These are phyloP conservation scores for Cicer yamashitae DNA, from an alignment of 306 rosid genomes.

Conservation along the genomic window DNA sequence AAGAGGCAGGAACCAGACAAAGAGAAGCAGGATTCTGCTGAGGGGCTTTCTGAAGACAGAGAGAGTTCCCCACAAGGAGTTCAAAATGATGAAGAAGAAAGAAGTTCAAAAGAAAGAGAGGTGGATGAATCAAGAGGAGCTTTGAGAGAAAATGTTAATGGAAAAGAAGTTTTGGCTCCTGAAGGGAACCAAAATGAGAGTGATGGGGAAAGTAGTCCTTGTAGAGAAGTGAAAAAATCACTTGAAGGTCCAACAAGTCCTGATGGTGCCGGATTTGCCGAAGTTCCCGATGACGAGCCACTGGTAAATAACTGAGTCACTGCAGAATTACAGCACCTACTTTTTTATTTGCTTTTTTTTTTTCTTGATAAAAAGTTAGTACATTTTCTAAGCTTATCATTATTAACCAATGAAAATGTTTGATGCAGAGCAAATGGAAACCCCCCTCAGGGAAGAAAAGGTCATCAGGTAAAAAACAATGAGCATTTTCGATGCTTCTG, in stretches of 20 bases:
- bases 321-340: slow-evolving; percentile 20
- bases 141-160: slow-evolving; percentile 53
- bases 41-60: slow-evolving; percentile 52
- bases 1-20: slow-evolving; percentile 53
- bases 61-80: slow-evolving; percentile 50
- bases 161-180: slow-evolving; percentile 52
- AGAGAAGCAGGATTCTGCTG: slow-evolving; percentile 52
- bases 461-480: slow-evolving; percentile 53
- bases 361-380: neutral
- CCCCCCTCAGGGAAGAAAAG: slow-evolving; percentile 63
- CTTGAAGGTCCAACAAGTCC: slow-evolving; percentile 38
- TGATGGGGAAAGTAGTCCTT: slow-evolving; percentile 52
- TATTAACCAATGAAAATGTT: slow-evolving; percentile 25
- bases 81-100: slow-evolving; percentile 53
- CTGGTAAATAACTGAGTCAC: slow-evolving; percentile 64
- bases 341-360: neutral
- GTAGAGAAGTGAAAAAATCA: slow-evolving; percentile 40
- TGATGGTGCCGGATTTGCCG: slow-evolving; percentile 42
- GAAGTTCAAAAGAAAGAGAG: slow-evolving; percentile 58
- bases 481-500: slow-evolving; percentile 45
- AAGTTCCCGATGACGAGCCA: slow-evolving; percentile 89
- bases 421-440: slow-evolving; percentile 85
- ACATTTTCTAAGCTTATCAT: slow-evolving; percentile 7
- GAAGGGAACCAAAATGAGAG: slow-evolving; percentile 57
- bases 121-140: slow-evolving; percentile 52